These are phyloP conservation scores for Aspergillus ostianus DNA, from an alignment of 495 filamentous ascomycete species.

Conservation along the genomic window DNA sequence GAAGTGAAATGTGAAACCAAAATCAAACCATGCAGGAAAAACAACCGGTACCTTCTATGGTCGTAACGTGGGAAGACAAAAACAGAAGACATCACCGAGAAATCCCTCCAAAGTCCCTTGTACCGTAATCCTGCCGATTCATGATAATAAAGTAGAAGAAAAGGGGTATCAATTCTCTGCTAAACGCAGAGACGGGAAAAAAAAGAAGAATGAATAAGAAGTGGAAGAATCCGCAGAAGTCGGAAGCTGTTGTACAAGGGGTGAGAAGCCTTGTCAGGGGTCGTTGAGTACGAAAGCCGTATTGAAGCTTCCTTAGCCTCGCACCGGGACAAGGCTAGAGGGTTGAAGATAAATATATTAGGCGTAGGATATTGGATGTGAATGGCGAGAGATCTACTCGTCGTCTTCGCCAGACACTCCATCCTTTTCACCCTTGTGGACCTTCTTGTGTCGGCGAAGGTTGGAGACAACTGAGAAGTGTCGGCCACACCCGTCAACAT, in stretches of 20 bases:
- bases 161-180: conserved; percentile 35
- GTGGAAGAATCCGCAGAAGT: neutral
- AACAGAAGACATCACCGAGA: conserved; percentile 27
- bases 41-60: conserved; percentile 49
- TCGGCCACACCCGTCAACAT: conserved; percentile 91
- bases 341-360: conserved; percentile 6
- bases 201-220: conserved; percentile 25
- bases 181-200: conserved; percentile 25
- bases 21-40: conserved; percentile 31
- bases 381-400: conserved; percentile 30
- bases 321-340: conserved; percentile 1
- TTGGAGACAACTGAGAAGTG: conserved; percentile 99
- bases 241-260: conserved; percentile 45
- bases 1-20: conserved; percentile 21
- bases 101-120: conserved; percentile 22
- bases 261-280: conserved; percentile 12
- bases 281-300: conserved; percentile 11
- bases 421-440: conserved; percentile 81
- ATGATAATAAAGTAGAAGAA: conserved; percentile 18
- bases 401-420: conserved; percentile 44
- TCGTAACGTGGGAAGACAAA: conserved; percentile 35
- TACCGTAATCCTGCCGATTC: conserved; percentile 29
- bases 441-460: conserved; percentile 90
- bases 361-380: conserved; percentile 10
- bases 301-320: conserved; percentile 11